Evolutionary conservation across 2,329 filamentous ascomycete species (phyloP).

Genomic region (Zelopaecilomyces penicillatus): DNA sequence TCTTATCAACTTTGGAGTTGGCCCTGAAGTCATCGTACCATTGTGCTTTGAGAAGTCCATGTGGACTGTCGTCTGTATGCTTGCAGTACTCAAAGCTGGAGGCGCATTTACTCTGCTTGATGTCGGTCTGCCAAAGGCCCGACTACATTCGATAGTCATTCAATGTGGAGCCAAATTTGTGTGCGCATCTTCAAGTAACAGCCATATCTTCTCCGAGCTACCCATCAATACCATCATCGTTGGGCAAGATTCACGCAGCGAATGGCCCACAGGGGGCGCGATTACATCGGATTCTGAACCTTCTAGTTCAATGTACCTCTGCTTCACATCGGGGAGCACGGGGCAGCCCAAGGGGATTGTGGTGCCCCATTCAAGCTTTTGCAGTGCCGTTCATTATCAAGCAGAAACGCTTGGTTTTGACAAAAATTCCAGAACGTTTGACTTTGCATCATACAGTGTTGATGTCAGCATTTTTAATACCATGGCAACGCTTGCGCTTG

Average conservation of each 20-base stretch:
- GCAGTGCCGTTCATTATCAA: background rate
- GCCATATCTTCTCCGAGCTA: background rate
- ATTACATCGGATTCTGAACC: background rate
- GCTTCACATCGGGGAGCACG: conserved; percentile 4
- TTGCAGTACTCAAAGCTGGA: background rate
- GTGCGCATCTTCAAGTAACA: background rate
- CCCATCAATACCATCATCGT: background rate
- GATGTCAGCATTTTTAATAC: conserved; percentile 35
- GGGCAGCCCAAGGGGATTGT: background rate
- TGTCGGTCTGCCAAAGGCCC: background rate
- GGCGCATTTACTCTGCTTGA: background rate
- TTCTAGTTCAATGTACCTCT: background rate
- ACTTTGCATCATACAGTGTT: conserved; percentile 36
- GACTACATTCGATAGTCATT: background rate
- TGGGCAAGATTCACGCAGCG: too few relatives aligned
- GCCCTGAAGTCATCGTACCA: background rate
- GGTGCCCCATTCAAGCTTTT: background rate
- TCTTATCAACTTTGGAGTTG: too few relatives aligned
- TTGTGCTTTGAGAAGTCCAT: conserved; percentile 1
- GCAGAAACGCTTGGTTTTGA: background rate
- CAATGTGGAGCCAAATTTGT: background rate
- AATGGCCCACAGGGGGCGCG: background rate
- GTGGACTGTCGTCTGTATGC: background rate
- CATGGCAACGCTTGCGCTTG: conserved; percentile 30
- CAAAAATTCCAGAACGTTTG: conserved; percentile 28